These are phyloP conservation scores for Copromyces sp. DNA, from an alignment of 495 filamentous ascomycete species.

Conservation along the genomic window DNA sequence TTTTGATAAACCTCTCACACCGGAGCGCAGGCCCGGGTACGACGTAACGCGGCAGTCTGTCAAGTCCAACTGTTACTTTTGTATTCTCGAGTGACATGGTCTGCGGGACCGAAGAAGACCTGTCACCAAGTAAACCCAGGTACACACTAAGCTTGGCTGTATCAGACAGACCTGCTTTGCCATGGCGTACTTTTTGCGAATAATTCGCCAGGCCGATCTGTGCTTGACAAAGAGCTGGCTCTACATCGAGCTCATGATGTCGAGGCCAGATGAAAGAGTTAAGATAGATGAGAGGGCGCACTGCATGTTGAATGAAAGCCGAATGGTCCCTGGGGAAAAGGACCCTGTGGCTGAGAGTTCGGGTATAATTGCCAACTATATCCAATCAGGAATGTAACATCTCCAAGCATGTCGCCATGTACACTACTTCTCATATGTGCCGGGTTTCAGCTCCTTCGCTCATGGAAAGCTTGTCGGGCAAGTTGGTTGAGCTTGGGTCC, in stretches of 20 bases:
- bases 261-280: not conserved
- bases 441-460: not conserved
- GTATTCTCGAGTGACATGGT: not conserved
- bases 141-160: not conserved
- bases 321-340: not conserved
- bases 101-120: not conserved
- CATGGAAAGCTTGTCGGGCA: not conserved
- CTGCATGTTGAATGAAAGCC: not conserved
- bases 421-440: not conserved
- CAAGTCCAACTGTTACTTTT: slow-evolving; percentile 3
- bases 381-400: not conserved
- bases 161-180: not conserved
- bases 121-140: not conserved
- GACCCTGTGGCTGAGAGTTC: not conserved
- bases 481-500: not conserved
- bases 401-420: not conserved
- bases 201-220: not conserved
- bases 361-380: not conserved
- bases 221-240: not conserved
- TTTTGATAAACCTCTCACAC: not conserved
- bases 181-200: not conserved
- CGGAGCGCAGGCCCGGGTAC: slow-evolving; percentile 9
- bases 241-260: not conserved
- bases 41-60: slow-evolving; percentile 16
- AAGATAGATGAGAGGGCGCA: not conserved